Evolutionary conservation across 2,329 filamentous ascomycete species (phyloP).

Genomic region (Rhynchosporium agropyri): DNA sequence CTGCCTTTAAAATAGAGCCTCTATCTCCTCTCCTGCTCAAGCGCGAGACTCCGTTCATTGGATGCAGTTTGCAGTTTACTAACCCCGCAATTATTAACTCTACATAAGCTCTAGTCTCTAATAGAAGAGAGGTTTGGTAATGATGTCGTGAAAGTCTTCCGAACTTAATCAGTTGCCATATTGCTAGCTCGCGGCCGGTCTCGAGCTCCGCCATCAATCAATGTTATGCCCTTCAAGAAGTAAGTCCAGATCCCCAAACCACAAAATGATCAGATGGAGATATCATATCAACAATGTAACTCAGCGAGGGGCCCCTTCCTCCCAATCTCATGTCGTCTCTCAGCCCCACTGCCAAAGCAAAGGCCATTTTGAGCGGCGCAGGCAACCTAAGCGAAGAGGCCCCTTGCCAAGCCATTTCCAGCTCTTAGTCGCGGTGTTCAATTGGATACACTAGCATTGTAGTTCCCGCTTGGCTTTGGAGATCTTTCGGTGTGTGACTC

Average conservation of each 20-base stretch:
- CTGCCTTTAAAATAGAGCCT: too few relatives aligned
- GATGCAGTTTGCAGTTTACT: too few relatives aligned
- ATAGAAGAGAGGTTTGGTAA: too few relatives aligned
- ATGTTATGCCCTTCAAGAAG: too few relatives aligned
- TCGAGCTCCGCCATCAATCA: too few relatives aligned
- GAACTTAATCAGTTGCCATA: too few relatives aligned
- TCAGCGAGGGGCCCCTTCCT: not conserved
- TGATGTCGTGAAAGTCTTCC: too few relatives aligned
- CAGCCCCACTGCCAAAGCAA: not conserved
- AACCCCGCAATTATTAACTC: too few relatives aligned
- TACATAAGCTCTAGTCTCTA: too few relatives aligned
- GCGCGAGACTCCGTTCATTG: too few relatives aligned
- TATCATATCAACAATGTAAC: not conserved
- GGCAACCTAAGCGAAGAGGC: constrained; percentile 3
- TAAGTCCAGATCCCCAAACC: not conserved
- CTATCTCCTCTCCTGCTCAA: too few relatives aligned
- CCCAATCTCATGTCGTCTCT: not conserved
- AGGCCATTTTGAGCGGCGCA: not conserved
- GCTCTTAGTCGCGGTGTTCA: not conserved
- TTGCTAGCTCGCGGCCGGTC: too few relatives aligned
- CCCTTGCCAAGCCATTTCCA: constrained; percentile 7
- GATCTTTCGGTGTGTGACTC: constrained; percentile 13
- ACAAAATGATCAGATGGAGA: not conserved
- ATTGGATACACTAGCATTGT: not conserved
- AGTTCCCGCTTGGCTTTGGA: not conserved